Evolutionary conservation across 2,329 filamentous ascomycete species (phyloP).

Genomic region (Colletotrichum sp.): DNA sequence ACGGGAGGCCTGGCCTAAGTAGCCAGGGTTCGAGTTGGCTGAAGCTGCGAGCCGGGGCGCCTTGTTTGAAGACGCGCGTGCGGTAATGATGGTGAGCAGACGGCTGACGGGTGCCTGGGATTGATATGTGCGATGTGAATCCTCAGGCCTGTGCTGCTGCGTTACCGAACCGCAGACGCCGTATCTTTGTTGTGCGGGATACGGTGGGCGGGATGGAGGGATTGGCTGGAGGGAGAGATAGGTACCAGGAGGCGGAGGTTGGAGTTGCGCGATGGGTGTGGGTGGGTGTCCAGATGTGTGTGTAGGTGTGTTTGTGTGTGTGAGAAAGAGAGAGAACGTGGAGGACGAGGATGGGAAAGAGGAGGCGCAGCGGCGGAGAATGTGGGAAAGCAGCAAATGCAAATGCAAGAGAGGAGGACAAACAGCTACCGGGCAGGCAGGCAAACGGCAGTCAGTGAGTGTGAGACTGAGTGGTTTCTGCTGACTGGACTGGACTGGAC

Average conservation of each 20-base stretch:
- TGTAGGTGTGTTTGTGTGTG: not conserved
- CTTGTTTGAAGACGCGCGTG: constrained; percentile 7
- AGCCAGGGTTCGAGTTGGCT: not conserved
- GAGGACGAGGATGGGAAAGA: not conserved
- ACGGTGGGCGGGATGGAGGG: not conserved
- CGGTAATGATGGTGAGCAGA: not conserved
- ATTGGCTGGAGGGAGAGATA: not conserved
- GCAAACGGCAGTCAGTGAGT: not conserved
- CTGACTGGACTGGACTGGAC: not conserved
- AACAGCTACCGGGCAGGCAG: not conserved
- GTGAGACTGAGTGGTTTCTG: not conserved
- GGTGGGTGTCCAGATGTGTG: not conserved
- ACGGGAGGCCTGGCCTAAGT: constrained; percentile 9
- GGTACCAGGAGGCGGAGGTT: not conserved
- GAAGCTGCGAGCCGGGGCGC: constrained; percentile 2
- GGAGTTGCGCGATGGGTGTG: not conserved
- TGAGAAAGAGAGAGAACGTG: not conserved
- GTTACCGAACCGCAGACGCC: not conserved
- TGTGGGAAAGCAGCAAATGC: not conserved
- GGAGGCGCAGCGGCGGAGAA: not conserved
- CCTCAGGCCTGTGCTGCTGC: not conserved
- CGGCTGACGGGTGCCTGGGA: constrained; percentile 1
- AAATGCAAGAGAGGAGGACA: not conserved
- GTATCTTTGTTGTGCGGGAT: not conserved
- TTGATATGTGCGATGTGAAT: not conserved